Evolutionary conservation across 805 yeast species (phyloP).

Genomic region (Yarrowia sp.): DNA sequence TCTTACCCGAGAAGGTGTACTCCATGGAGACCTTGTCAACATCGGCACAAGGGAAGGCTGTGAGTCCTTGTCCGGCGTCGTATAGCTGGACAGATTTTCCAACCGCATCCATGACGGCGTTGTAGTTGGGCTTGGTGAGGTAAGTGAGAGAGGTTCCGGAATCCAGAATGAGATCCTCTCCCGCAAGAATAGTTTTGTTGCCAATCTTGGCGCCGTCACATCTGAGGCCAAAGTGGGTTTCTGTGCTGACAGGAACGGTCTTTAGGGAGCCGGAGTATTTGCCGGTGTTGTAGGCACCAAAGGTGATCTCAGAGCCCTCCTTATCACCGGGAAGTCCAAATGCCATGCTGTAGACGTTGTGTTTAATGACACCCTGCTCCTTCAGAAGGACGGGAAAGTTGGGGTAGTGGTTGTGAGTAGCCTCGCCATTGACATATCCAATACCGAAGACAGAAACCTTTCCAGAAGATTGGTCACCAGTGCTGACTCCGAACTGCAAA

Average conservation of each 20-base stretch:
- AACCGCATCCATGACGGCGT: slow-evolving; percentile 23
- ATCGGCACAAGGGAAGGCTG: not conserved
- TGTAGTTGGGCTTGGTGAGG: slow-evolving; percentile 33
- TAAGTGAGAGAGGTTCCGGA: slow-evolving; percentile 52
- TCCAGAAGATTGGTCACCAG: slow-evolving; percentile 49
- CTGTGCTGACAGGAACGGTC: slow-evolving; percentile 28
- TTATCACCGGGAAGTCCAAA: slow-evolving; percentile 35
- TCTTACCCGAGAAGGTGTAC: not conserved
- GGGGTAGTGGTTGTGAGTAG: slow-evolving; percentile 29
- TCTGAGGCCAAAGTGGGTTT: slow-evolving; percentile 19
- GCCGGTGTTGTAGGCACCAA: slow-evolving; percentile 45
- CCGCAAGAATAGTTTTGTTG: not conserved
- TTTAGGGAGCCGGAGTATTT: slow-evolving; percentile 41
- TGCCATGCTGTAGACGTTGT: slow-evolving; percentile 44
- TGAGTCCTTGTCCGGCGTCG: slow-evolving; percentile 27
- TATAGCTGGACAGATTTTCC: slow-evolving; percentile 36
- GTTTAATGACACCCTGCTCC: slow-evolving; percentile 40
- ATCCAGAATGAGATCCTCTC: slow-evolving; percentile 46
- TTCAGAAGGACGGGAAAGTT: slow-evolving; percentile 35
- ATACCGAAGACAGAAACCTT: slow-evolving; percentile 37
- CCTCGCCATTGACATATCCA: slow-evolving; percentile 37
- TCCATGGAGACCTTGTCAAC: not conserved
- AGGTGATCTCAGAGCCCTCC: slow-evolving; percentile 39
- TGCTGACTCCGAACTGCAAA: slow-evolving; percentile 59
- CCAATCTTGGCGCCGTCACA: slow-evolving; percentile 28